phyloP scores from a whole-genome alignment of 2,329 filamentous ascomycete genomes.

The Helotiales sp. region DNA sequence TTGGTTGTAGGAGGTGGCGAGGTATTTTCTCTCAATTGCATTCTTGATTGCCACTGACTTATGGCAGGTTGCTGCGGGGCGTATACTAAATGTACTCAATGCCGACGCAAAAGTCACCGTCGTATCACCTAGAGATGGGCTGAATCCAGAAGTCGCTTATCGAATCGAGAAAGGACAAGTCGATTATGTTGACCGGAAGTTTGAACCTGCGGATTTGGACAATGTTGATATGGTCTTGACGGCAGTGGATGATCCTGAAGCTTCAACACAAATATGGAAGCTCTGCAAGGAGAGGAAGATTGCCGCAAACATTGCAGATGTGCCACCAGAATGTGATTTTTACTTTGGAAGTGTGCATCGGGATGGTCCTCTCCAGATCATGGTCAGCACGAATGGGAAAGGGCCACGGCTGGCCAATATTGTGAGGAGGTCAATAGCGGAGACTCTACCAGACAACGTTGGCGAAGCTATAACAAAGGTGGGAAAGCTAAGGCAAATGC shows the following conservation, averaged over 20 bases:
- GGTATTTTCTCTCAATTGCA: constrained; percentile 48
- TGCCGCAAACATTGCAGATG: constrained; percentile 93
- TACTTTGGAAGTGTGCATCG: constrained; percentile 97
- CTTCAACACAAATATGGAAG: constrained; percentile 90
- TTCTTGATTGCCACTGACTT: constrained; percentile 24
- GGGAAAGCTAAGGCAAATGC: constrained; percentile 73
- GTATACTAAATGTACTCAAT: constrained; percentile 91
- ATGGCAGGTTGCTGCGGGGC: constrained; percentile 86
- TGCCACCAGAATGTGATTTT: constrained; percentile 95
- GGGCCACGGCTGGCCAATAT: constrained; percentile 88
- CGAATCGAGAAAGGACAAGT: constrained; percentile 76
- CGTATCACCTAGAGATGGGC: constrained; percentile 74
- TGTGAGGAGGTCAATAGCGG: constrained; percentile 79
- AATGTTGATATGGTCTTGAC: constrained; percentile 87
- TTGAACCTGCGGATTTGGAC: constrained; percentile 85
- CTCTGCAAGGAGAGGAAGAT: constrained; percentile 84
- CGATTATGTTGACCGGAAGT: constrained; percentile 77
- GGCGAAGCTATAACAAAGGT: constrained; percentile 86
- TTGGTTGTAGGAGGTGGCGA: constrained; percentile 95
- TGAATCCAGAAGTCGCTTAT: constrained; percentile 86
- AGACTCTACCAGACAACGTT: constrained; percentile 71
- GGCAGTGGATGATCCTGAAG: constrained; percentile 88
- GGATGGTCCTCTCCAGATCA: constrained; percentile 93
- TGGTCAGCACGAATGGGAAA: constrained; percentile 98
- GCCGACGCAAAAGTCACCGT: constrained; percentile 90